phyloP scores from a whole-genome alignment of 2,329 filamentous ascomycete genomes.

The Colletotrichum incanum region DNA sequence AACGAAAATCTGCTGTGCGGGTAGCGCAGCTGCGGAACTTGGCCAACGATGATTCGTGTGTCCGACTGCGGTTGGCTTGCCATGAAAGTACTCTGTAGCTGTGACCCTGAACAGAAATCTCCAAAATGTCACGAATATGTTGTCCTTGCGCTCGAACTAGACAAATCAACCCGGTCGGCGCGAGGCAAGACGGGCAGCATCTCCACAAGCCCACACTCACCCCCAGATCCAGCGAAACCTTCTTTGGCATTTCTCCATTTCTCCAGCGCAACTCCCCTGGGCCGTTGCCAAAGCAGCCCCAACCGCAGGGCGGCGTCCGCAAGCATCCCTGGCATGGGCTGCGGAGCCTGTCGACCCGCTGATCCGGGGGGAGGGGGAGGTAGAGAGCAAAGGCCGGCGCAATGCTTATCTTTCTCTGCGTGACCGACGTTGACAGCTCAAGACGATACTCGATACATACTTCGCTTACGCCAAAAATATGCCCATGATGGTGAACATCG shows the following conservation, averaged over 20 bases:
- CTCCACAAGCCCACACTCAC: constrained; percentile 39
- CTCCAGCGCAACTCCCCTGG: constrained; percentile 11
- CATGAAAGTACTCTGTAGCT: constrained; percentile 3
- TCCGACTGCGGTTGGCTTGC: background rate
- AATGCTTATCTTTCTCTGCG: constrained; percentile 1
- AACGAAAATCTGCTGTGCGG: background rate
- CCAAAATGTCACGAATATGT: background rate
- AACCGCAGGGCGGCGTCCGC: constrained; percentile 21
- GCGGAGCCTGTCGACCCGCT: constrained; percentile 43
- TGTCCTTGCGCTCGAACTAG: background rate
- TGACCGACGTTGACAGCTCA: background rate
- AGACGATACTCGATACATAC: background rate
- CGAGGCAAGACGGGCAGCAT: constrained; percentile 38
- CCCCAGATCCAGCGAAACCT: constrained; percentile 36
- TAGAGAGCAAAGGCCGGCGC: constrained; percentile 10
- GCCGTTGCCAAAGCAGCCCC: background rate
- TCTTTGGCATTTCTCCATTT: constrained; percentile 22
- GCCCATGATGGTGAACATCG: background rate
- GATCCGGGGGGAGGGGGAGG: constrained; percentile 31
- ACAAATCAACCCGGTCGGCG: constrained; percentile 10
- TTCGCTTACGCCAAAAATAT: background rate
- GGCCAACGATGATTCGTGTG: constrained; percentile 11
- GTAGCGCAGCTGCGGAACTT: background rate
- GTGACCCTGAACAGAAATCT: constrained; percentile 18
- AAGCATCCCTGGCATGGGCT: constrained; percentile 25